Percentiles rank a stretch among this genome's conserved stretches.
Evolutionary conservation across 306 rosid species (phyloP).

Genomic region (Cotoneaster glaucophyllus): DNA sequence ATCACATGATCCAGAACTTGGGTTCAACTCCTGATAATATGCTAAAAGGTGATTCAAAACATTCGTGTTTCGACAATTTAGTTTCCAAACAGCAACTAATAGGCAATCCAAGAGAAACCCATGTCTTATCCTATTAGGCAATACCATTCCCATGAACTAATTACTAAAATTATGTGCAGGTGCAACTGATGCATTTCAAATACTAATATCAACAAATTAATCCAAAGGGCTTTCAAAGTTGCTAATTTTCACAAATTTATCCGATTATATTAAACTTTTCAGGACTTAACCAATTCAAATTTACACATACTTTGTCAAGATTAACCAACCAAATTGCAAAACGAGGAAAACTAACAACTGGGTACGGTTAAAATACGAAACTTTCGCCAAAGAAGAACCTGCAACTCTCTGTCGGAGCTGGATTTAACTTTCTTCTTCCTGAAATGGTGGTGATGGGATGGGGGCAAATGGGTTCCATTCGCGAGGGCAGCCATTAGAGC

Average conservation of each 20-base stretch:
- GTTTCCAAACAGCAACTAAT: neutral
- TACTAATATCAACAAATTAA: neutral
- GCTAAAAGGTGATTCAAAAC: slow-evolving; percentile 15
- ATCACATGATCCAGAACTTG: slow-evolving; percentile 62
- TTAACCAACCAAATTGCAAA: slow-evolving; percentile 8
- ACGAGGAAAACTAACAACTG: slow-evolving; percentile 4
- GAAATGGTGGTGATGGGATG: no score
- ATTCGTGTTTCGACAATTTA: neutral
- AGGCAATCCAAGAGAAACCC: neutral
- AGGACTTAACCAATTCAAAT: slow-evolving; percentile 4
- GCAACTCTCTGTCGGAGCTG: slow-evolving; percentile 34
- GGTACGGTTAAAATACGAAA: neutral
- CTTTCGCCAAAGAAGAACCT: slow-evolving; percentile 39
- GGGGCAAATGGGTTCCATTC: slow-evolving; percentile 39
- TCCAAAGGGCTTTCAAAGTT: neutral
- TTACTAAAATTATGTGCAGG: neutral
- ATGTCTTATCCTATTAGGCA: neutral
- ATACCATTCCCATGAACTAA: neutral
- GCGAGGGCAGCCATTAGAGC: slow-evolving; percentile 55
- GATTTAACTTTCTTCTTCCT: slow-evolving; percentile 30
- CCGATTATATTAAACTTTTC: neutral
- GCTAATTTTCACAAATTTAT: neutral
- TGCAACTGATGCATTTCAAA: neutral
- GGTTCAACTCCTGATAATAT: slow-evolving; percentile 42
- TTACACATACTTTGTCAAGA: slow-evolving; percentile 4